Conservation (phyloP, 2,329 filamentous ascomycete genomes). For the Phialophora macrospora region DNA sequence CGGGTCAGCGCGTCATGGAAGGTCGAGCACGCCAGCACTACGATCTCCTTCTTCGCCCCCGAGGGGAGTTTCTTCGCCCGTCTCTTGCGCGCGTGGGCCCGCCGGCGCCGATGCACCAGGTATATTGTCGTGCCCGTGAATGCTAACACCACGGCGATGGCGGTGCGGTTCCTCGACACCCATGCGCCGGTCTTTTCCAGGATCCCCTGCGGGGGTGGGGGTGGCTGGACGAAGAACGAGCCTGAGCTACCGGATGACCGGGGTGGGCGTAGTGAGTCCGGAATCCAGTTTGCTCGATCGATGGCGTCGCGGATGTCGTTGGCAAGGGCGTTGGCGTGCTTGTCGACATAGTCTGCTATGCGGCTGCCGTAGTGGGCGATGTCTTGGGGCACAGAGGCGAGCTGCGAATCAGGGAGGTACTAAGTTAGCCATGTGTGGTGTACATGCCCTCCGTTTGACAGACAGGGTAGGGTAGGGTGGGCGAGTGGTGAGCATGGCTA, state of each 20-base stretch:
- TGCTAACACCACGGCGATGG: conserved; percentile 72
- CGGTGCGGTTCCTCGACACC: conserved; percentile 72
- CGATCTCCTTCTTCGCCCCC: conserved; percentile 84
- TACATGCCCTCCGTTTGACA: no score
- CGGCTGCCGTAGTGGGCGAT: conserved; percentile 72
- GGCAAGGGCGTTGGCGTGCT: conserved; percentile 77
- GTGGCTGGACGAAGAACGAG: conserved; percentile 40
- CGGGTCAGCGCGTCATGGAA: conserved; percentile 76
- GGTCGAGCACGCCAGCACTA: conserved; percentile 86
- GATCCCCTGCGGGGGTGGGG: conserved; percentile 51
- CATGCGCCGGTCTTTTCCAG: conserved; percentile 69
- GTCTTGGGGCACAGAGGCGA: conserved; percentile 65
- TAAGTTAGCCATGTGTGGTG: conserved; percentile 26
- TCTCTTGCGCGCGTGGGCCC: conserved; percentile 64
- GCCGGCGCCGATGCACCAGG: conserved; percentile 66
- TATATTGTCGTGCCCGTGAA: conserved; percentile 68
- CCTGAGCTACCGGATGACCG: conserved; percentile 33
- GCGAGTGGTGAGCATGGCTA: not conserved
- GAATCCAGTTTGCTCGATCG: conserved; percentile 71
- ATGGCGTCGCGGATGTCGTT: conserved; percentile 70
- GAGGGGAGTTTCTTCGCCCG: conserved; percentile 78
- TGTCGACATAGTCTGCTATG: conserved; percentile 79
- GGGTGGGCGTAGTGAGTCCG: conserved; percentile 67
- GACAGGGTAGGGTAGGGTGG: no score
- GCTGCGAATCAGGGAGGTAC: conserved; percentile 46